Percentiles rank a stretch among this genome's conserved stretches.
Conservation (phyloP, 2,329 filamentous ascomycete species). For the Exserohilum turcica region DNA sequence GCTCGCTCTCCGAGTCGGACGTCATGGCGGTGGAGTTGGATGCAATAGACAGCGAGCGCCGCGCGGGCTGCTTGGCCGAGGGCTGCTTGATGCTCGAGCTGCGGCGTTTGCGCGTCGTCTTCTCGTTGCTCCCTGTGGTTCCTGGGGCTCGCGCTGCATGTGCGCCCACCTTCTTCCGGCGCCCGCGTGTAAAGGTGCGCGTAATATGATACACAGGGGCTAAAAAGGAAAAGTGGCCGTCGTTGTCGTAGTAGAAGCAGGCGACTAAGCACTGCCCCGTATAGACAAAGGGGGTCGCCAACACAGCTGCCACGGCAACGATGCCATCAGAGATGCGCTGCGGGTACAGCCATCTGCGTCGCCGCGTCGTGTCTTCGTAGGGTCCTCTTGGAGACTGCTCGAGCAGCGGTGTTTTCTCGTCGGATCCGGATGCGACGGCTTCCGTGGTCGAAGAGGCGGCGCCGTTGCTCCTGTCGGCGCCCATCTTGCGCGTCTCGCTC, state of each 20-base stretch:
- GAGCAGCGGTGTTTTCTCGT: slow-evolving; percentile 75
- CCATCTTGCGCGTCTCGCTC: slow-evolving; percentile 43
- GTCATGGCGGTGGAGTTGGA: slow-evolving; percentile 69
- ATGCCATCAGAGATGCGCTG: slow-evolving; percentile 73
- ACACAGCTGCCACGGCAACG: slow-evolving; percentile 75
- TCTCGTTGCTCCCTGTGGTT: slow-evolving; percentile 35
- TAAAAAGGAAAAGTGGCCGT: slow-evolving; percentile 79
- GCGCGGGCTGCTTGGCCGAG: slow-evolving; percentile 37
- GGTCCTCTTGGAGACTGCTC: slow-evolving; percentile 34
- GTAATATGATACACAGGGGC: slow-evolving; percentile 70
- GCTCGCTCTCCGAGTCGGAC: slow-evolving; percentile 69
- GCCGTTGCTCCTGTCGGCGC: slow-evolving; percentile 24
- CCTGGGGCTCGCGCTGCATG: slow-evolving; percentile 35
- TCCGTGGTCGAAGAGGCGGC: slow-evolving; percentile 32
- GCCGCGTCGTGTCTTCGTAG: slow-evolving; percentile 43
- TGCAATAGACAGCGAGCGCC: slow-evolving; percentile 49
- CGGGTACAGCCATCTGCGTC: slow-evolving; percentile 60
- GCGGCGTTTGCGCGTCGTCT: slow-evolving; percentile 38
- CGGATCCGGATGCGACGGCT: slow-evolving; percentile 45
- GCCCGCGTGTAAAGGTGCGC: slow-evolving; percentile 53
- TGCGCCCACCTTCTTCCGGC: slow-evolving; percentile 38
- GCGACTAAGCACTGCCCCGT: slow-evolving; percentile 83
- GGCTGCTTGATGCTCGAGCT: slow-evolving; percentile 33
- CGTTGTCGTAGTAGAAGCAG: slow-evolving; percentile 81
- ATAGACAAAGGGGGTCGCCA: slow-evolving; percentile 77